phyloP scores from a whole-genome alignment of 2,329 filamentous ascomycete genomes.

The Penicillium aurantiogriseum region DNA sequence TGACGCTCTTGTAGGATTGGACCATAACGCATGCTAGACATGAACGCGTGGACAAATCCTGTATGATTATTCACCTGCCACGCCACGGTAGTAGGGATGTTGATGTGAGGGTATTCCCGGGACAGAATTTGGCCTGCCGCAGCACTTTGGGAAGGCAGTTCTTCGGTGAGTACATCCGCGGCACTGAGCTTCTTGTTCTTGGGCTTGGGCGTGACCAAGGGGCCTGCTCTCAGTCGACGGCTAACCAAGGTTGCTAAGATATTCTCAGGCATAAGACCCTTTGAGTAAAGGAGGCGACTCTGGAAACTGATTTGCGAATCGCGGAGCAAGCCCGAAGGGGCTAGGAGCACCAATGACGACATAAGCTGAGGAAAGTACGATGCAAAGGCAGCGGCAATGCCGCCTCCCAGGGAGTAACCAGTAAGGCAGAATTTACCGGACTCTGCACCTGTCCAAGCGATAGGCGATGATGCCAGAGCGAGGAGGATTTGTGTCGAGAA shows the following conservation, averaged over 20 bases:
- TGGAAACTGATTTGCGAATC: constrained; percentile 59
- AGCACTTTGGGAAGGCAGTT: constrained; percentile 35
- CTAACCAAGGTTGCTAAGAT: constrained; percentile 55
- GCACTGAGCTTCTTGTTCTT: constrained; percentile 37
- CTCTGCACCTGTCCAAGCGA: constrained; percentile 60
- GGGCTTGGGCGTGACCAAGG: constrained; percentile 34
- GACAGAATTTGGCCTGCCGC: constrained; percentile 52
- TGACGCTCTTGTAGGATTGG: constrained; percentile 62
- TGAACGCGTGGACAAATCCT: constrained; percentile 69
- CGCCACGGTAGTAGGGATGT: constrained; percentile 61
- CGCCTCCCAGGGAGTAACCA: constrained; percentile 79
- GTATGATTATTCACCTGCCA: constrained; percentile 68
- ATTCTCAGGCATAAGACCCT: constrained; percentile 58
- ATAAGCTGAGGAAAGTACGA: constrained; percentile 68
- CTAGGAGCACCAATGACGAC: constrained; percentile 69
- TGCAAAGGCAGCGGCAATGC: constrained; percentile 68
- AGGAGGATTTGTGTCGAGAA: constrained; percentile 72
- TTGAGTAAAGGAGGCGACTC: constrained; percentile 63
- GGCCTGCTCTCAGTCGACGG: constrained; percentile 49
- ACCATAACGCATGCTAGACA: constrained; percentile 67
- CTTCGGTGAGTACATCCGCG: constrained; percentile 44
- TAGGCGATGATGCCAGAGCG: constrained; percentile 65
- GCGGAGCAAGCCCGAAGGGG: constrained; percentile 75
- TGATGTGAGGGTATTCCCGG: constrained; percentile 51
- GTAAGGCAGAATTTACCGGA: constrained; percentile 64